phyloP scores from a whole-genome alignment of 768 basidiomycete genomes.

The Lactifluus piperatus region DNA sequence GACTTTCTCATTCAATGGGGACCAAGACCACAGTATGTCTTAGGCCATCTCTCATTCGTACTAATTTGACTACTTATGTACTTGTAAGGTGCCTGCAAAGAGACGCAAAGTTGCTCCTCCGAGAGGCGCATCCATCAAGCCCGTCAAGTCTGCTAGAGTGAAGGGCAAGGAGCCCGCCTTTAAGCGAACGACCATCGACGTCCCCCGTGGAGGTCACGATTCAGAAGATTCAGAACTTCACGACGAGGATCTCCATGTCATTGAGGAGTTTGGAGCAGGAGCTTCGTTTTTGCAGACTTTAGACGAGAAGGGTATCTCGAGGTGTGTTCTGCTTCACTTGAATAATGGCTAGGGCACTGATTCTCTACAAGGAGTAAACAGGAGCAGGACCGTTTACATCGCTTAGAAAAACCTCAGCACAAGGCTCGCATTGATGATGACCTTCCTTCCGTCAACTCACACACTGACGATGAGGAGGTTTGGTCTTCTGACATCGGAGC shows the following conservation, averaged over 20 bases:
- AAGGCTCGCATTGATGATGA: conserved; percentile 40
- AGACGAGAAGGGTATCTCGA: conserved; percentile 72
- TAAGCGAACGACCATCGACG: conserved; percentile 51
- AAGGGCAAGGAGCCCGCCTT: conserved; percentile 52
- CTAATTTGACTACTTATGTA: background rate
- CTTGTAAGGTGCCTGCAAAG: conserved; percentile 41
- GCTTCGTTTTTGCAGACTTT: conserved; percentile 60
- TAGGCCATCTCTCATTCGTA: too few species aligned
- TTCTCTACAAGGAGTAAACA: conserved; percentile 62
- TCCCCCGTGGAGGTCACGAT: conserved; percentile 45
- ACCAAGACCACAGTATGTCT: conserved; percentile 28
- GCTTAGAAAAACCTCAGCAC: conserved; percentile 49
- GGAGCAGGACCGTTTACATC: conserved; percentile 65
- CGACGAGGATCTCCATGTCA: conserved; percentile 60
- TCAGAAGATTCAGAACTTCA: conserved; percentile 42
- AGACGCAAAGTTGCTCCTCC: conserved; percentile 42
- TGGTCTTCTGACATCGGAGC: conserved; percentile 41
- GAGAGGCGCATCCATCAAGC: conserved; percentile 22
- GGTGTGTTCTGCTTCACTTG: conserved; percentile 37
- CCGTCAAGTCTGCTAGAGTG: conserved; percentile 25
- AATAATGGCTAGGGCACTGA: conserved; percentile 7
- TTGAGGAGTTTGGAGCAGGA: conserved; percentile 55
- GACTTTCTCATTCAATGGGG: too few species aligned
- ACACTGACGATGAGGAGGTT: conserved; percentile 48
- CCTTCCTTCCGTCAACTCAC: conserved; percentile 62